A percentile compares a stretch with the other conserved stretches of the same genome.
These are phyloP conservation scores for Mortierella sp. DNA, from an alignment of 371 early-diverging fungal genomes.

Conservation along the genomic window DNA sequence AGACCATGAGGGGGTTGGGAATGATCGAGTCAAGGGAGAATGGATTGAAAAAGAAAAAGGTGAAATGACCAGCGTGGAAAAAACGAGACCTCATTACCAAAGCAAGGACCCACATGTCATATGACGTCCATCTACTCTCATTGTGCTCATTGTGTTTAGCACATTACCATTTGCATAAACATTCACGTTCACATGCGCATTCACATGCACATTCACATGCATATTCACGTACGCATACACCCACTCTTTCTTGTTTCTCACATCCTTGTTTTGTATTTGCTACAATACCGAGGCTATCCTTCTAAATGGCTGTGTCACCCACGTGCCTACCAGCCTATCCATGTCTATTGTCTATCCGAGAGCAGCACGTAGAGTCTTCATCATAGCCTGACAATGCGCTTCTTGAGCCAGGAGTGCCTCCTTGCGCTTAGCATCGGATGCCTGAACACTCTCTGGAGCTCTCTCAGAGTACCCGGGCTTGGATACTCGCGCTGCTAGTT, in stretches of 20 bases:
- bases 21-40: background rate
- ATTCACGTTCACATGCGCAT: background rate
- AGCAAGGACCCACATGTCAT: background rate
- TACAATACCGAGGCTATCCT: no score
- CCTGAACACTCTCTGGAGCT: constrained; percentile 32
- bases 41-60: background rate
- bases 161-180: no score
- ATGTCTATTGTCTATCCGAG: constrained; percentile 14
- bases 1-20: constrained; percentile 32
- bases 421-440: constrained; percentile 29
- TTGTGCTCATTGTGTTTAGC: background rate
- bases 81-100: background rate
- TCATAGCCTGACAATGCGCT: constrained; percentile 28
- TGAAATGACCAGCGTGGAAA: background rate
- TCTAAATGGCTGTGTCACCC: no score
- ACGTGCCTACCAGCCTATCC: background rate
- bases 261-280: no score
- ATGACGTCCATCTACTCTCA: background rate
- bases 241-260: no score
- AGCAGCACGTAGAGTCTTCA: constrained; percentile 18
- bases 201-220: background rate
- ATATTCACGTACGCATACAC: no score
- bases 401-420: constrained; percentile 34
- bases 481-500: constrained; percentile 18
- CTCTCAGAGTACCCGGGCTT: constrained; percentile 34